Conservation (phyloP, 768 basidiomycete genomes). For the Phylloporus rhodoxanthus region DNA sequence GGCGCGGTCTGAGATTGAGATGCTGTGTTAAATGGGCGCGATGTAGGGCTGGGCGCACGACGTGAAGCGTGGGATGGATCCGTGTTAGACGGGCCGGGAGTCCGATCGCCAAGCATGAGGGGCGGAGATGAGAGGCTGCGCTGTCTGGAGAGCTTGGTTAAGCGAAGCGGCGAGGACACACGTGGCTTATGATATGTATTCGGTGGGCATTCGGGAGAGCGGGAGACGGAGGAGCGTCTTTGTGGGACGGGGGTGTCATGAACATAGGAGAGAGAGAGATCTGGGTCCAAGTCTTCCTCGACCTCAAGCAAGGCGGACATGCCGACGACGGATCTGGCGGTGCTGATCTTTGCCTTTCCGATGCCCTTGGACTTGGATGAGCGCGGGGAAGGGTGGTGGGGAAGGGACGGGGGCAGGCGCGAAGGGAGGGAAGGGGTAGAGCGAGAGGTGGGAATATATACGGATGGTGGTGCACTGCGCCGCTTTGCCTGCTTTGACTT, state of each 20-base stretch:
- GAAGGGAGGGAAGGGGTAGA: slow-evolving; percentile 21
- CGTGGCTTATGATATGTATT: slow-evolving; percentile 16
- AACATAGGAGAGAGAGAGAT: slow-evolving; percentile 3
- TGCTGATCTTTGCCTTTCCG: slow-evolving; percentile 28
- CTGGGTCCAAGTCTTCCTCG: slow-evolving; percentile 39
- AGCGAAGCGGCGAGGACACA: slow-evolving; percentile 21
- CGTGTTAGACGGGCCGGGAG: slow-evolving; percentile 1
- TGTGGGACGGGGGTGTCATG: slow-evolving; percentile 10
- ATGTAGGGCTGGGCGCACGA: slow-evolving; percentile 8
- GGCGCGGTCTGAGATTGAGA: slow-evolving; percentile 13
- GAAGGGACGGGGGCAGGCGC: slow-evolving; percentile 7
- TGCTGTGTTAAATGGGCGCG: slow-evolving; percentile 11
- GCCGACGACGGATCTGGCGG: slow-evolving; percentile 42
- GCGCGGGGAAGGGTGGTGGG: slow-evolving; percentile 14
- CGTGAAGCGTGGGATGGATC: slow-evolving; percentile 6
- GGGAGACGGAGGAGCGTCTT: slow-evolving; percentile 15
- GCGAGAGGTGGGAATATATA: slow-evolving; percentile 12
- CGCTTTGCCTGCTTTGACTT: slow-evolving; percentile 19
- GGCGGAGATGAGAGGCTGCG: slow-evolving; percentile 30
- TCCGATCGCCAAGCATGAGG: slow-evolving; percentile 6
- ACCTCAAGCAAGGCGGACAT: slow-evolving; percentile 52
- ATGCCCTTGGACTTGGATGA: slow-evolving; percentile 25
- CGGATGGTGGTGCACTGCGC: slow-evolving; percentile 14
- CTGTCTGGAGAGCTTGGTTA: slow-evolving; percentile 23
- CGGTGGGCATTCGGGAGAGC: slow-evolving; percentile 6